Conservation (phyloP, 2,329 filamentous ascomycete species). For the Fusarium lyarnte region DNA sequence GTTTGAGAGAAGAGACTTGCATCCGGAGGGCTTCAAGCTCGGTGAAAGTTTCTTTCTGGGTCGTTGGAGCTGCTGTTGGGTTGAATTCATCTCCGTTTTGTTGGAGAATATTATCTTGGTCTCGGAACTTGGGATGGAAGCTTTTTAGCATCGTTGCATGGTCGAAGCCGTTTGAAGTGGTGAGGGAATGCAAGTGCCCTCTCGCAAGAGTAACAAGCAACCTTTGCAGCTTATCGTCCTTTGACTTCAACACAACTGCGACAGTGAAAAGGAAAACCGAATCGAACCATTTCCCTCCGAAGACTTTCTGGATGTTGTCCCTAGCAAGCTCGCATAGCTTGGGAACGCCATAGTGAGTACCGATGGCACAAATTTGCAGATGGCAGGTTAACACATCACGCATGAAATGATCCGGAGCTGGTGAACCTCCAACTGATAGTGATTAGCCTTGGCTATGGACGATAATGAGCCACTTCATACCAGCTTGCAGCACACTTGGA, state of each 20-base stretch:
- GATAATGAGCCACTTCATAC: background rate
- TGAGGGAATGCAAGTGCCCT: background rate
- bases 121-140: background rate
- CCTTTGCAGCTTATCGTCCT: background rate
- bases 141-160: background rate
- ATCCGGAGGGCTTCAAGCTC: background rate
- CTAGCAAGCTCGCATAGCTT: background rate
- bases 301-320: background rate
- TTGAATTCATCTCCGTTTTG: background rate
- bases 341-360: background rate
- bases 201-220: background rate
- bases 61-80: background rate
- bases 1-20: background rate
- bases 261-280: background rate
- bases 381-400: background rate
- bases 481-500: background rate
- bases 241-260: background rate
- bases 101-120: background rate
- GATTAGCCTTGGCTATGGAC: background rate
- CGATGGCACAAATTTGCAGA: background rate
- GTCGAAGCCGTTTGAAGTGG: background rate
- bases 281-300: background rate
- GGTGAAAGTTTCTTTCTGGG: background rate
- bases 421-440: background rate
- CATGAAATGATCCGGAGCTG: background rate